Conservation (phyloP, 2,329 filamentous ascomycete genomes). For the Grosmannia huntii region DNA sequence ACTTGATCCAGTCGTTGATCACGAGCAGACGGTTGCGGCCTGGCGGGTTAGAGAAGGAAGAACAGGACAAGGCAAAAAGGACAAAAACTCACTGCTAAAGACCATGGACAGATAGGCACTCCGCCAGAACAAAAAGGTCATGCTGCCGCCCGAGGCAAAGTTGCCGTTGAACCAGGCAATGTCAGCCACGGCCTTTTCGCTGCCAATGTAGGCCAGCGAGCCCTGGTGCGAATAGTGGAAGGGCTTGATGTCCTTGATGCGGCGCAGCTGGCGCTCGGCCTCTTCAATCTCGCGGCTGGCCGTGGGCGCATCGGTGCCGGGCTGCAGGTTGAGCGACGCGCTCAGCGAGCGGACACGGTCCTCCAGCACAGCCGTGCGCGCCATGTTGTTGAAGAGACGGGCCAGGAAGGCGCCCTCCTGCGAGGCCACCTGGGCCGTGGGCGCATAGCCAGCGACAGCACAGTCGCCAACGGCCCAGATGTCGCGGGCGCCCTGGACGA, state of each 20-base stretch:
- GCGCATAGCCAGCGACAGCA: conserved; percentile 92
- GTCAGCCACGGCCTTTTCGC: conserved; percentile 90
- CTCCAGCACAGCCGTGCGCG: conserved; percentile 80
- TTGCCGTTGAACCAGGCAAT: conserved; percentile 97
- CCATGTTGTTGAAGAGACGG: conserved; percentile 97
- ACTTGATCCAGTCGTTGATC: conserved; percentile 90
- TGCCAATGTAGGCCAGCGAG: conserved; percentile 92
- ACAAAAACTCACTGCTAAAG: conserved; percentile 77
- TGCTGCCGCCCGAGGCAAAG: conserved; percentile 78
- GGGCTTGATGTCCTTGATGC: conserved; percentile 88
- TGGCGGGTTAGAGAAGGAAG: conserved; percentile 20
- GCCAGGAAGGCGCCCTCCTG: conserved; percentile 95
- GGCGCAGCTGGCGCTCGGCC: conserved; percentile 73
- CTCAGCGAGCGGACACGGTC: conserved; percentile 58
- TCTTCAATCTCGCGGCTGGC: conserved; percentile 64
- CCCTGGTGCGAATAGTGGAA: conserved; percentile 99
- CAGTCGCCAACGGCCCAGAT: conserved; percentile 98
- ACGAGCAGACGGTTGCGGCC: conserved; percentile 91
- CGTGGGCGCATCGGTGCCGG: conserved; percentile 55
- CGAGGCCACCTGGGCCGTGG: conserved; percentile 89
- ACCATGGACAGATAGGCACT: conserved; percentile 99
- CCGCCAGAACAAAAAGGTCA: conserved; percentile 98
- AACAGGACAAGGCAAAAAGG: neutral
- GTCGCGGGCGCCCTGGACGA: conserved; percentile 92
- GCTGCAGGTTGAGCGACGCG: conserved; percentile 45